Percentiles rank a stretch among this genome's conserved stretches.
These are phyloP conservation scores for Epithele typhae DNA, from an alignment of 768 basidiomycete genomes.

Conservation along the genomic window DNA sequence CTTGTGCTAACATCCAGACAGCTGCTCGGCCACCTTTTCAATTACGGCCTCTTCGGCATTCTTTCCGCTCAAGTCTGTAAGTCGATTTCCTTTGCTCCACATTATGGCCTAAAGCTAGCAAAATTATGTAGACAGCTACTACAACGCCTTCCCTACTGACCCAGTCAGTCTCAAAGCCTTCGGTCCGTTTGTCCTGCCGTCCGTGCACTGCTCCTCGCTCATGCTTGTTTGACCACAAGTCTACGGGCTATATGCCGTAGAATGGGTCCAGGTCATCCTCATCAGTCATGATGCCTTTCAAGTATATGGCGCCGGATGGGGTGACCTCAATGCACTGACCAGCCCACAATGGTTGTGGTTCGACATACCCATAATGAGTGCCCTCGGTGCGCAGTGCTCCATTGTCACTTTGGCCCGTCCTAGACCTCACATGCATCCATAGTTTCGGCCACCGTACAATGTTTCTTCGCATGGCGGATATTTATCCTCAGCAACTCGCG, in stretches of 20 bases:
- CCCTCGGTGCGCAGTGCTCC: neutral
- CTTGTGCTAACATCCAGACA: no score
- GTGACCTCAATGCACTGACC: neutral
- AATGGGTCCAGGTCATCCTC: neutral
- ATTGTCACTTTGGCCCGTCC: neutral
- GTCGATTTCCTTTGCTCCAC: neutral
- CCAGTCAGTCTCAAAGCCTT: neutral
- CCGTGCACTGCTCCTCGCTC: no score
- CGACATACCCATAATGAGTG: neutral
- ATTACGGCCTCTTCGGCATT: slow-evolving; percentile 1
- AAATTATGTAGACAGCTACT: neutral
- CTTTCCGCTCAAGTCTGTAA: slow-evolving; percentile 1
- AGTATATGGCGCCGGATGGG: slow-evolving; percentile 3
- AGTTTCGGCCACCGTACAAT: slow-evolving; percentile 6
- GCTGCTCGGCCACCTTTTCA: slow-evolving; percentile 5
- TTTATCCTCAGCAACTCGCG: neutral
- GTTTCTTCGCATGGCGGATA: slow-evolving; percentile 11
- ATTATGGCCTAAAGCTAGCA: no score
- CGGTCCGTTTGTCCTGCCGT: neutral
- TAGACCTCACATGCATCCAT: no score
- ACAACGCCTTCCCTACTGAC: neutral
- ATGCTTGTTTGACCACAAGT: no score
- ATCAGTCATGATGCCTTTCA: slow-evolving; percentile 1
- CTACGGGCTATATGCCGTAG: neutral
- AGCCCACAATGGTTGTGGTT: slow-evolving; percentile 1